These are phyloP conservation scores for Alectoria sarmentosa DNA, from an alignment of 495 filamentous ascomycete genomes.

Conservation along the genomic window DNA sequence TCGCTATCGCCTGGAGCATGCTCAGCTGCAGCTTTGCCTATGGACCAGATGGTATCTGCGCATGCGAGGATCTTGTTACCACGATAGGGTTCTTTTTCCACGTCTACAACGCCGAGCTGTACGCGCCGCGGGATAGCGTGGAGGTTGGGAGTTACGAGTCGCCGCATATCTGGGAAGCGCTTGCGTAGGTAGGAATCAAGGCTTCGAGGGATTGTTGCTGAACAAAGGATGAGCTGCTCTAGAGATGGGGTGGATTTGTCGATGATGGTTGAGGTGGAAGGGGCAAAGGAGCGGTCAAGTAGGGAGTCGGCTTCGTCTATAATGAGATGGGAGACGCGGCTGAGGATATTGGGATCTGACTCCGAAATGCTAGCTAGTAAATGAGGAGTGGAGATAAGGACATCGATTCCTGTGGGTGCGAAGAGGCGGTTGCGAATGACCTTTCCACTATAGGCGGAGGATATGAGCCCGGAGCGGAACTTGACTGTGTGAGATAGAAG, in stretches of 20 bases:
- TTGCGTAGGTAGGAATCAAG: slow-evolving; percentile 75
- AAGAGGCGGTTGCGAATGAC: slow-evolving; percentile 87
- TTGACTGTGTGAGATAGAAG: slow-evolving; percentile 73
- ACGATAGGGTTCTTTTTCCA: slow-evolving; percentile 78
- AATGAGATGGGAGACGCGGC: slow-evolving; percentile 77
- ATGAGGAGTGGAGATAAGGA: slow-evolving; percentile 83
- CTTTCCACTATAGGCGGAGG: slow-evolving; percentile 61
- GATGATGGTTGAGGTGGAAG: slow-evolving; percentile 72
- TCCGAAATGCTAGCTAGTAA: slow-evolving; percentile 79
- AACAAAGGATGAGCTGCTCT: slow-evolving; percentile 88
- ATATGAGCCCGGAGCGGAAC: slow-evolving; percentile 71
- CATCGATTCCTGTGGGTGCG: slow-evolving; percentile 71
- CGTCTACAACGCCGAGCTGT: slow-evolving; percentile 87
- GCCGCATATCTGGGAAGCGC: slow-evolving; percentile 71
- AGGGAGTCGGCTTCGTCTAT: slow-evolving; percentile 95
- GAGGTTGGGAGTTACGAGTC: slow-evolving; percentile 88
- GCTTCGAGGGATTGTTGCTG: slow-evolving; percentile 86
- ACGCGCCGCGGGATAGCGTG: slow-evolving; percentile 94
- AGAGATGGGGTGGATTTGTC: slow-evolving; percentile 69
- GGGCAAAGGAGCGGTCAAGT: slow-evolving; percentile 83
- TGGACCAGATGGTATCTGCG: slow-evolving; percentile 88
- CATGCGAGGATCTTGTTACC: slow-evolving; percentile 89
- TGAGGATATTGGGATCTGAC: slow-evolving; percentile 79
- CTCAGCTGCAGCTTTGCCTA: slow-evolving; percentile 63
- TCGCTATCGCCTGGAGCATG: slow-evolving; percentile 24